Conservation (phyloP, 306 rosid genomes). For the Gastrolobium villosum region DNA sequence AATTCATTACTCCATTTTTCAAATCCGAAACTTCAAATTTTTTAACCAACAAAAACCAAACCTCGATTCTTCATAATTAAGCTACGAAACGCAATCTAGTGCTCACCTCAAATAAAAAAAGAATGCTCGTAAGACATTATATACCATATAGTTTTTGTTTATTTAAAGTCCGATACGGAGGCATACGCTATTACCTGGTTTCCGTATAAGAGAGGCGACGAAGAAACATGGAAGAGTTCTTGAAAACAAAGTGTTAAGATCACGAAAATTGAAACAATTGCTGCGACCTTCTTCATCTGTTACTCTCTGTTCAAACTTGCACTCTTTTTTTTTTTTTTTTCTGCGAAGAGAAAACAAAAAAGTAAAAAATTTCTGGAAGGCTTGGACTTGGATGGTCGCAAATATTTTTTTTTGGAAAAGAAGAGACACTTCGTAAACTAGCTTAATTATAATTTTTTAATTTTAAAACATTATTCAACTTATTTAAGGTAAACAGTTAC, state of each 20-base stretch:
- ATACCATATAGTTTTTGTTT: background rate
- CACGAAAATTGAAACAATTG: constrained; percentile 47
- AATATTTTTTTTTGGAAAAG: background rate
- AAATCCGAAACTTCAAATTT: background rate
- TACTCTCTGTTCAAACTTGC: constrained; percentile 19
- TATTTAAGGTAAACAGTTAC: no score
- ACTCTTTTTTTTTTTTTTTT: constrained; percentile 2
- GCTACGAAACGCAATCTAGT: constrained; percentile 1
- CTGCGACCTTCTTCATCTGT: constrained; percentile 57
- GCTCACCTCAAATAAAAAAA: background rate
- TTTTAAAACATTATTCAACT: no score
- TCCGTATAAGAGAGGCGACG: constrained; percentile 54
- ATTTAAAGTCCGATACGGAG: background rate
- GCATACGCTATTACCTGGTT: constrained; percentile 45
- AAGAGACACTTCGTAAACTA: background rate
- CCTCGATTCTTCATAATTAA: constrained; percentile 27
- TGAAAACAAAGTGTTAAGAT: constrained; percentile 47
- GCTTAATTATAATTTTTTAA: no score
- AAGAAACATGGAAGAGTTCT: constrained; percentile 41
- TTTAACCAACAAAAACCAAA: constrained; percentile 28
- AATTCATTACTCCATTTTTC: constrained; percentile 32
- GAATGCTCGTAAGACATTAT: background rate
- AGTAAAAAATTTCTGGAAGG: background rate
- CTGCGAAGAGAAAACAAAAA: background rate
- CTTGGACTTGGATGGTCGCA: background rate